Conservation (phyloP, 495 filamentous ascomycete species). For the Hypomontagnella submonticulosa region DNA sequence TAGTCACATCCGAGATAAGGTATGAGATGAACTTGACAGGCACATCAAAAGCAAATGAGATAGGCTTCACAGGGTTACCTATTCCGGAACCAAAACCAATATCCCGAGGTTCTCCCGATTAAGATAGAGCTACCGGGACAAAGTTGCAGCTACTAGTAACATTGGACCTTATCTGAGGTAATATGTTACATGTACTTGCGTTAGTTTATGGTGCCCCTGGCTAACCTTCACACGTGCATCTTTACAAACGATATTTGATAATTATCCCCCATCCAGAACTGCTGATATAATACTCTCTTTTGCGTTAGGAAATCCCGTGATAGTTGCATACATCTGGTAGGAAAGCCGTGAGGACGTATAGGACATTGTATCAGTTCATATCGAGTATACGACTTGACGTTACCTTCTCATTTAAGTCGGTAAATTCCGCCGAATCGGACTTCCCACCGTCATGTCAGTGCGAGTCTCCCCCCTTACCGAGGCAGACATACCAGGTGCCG, state of each 20-base stretch:
- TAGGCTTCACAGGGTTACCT: background rate
- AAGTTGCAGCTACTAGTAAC: no score
- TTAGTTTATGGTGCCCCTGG: background rate
- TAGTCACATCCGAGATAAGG: no score
- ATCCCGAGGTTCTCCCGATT: slow-evolving; percentile 16
- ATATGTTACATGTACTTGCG: background rate
- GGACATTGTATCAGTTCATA: slow-evolving; percentile 4
- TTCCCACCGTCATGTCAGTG: slow-evolving; percentile 62
- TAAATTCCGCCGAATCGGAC: slow-evolving; percentile 43
- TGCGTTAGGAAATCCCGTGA: background rate
- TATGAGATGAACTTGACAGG: no score
- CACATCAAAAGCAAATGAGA: background rate
- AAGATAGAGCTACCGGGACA: background rate
- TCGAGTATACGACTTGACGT: slow-evolving; percentile 14
- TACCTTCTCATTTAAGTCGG: slow-evolving; percentile 32
- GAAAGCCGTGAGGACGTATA: slow-evolving; percentile 1
- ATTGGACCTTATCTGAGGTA: slow-evolving; percentile 1
- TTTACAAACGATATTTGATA: background rate
- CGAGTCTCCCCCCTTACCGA: slow-evolving; percentile 65
- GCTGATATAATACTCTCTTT: slow-evolving; percentile 1
- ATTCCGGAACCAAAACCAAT: background rate
- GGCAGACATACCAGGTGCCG: slow-evolving; percentile 69
- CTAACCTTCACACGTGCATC: background rate
- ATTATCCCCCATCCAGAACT: background rate
- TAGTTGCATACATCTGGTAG: slow-evolving; percentile 3